These are phyloP conservation scores for Mucuna pruriens DNA, from an alignment of 306 rosid species.

Conservation along the genomic window DNA sequence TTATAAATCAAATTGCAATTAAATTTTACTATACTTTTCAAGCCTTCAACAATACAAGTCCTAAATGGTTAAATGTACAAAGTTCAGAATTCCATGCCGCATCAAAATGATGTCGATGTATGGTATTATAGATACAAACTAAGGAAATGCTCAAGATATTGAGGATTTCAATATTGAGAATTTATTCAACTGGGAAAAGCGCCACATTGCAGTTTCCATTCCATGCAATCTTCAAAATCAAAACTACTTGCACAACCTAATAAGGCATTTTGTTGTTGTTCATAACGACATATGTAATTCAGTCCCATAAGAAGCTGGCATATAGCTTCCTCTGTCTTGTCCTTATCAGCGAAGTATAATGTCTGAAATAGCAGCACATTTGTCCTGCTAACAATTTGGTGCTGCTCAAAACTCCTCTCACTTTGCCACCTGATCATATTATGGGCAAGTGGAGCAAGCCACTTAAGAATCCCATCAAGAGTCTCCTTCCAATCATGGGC, in stretches of 20 bases:
- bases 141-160: slow-evolving; percentile 47
- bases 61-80: slow-evolving; percentile 49
- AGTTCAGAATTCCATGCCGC: slow-evolving; percentile 50
- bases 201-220: slow-evolving; percentile 83
- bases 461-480: slow-evolving; percentile 73
- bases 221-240: slow-evolving; percentile 87
- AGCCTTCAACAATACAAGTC: slow-evolving; percentile 43
- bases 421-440: slow-evolving; percentile 98
- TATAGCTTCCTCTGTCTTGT: slow-evolving; percentile 81
- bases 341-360: slow-evolving; percentile 78
- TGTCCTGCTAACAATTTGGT: slow-evolving; percentile 68
- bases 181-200: slow-evolving; percentile 53
- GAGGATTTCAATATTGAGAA: slow-evolving; percentile 41
- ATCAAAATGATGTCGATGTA: slow-evolving; percentile 31
- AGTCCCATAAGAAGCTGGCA: slow-evolving; percentile 88
- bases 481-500: slow-evolving; percentile 95
- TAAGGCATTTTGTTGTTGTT: slow-evolving; percentile 91
- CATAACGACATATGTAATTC: slow-evolving; percentile 93
- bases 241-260: slow-evolving; percentile 91
- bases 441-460: slow-evolving; percentile 91
- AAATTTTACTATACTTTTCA: slow-evolving; percentile 41
- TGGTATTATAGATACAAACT: slow-evolving; percentile 31
- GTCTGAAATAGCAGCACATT: slow-evolving; percentile 89
- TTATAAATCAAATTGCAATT: slow-evolving; percentile 44
- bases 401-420: slow-evolving; percentile 92